Evolutionary conservation across 306 rosid genomes (phyloP).

Genomic region (Fragaria vesca): DNA sequence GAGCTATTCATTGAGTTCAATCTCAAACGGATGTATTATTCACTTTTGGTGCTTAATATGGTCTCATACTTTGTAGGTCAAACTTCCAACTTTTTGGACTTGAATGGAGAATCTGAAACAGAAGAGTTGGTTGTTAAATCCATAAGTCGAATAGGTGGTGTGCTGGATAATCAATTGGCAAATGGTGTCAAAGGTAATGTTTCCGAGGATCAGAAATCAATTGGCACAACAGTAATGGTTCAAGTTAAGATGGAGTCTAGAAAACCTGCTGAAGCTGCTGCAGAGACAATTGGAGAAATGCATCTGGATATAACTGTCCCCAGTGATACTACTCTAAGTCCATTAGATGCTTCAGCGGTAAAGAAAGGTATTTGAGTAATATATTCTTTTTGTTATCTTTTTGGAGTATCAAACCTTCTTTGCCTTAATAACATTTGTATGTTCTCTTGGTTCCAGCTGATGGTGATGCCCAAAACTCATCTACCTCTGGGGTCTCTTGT

Average conservation of each 20-base stretch:
- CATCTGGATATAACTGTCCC: not conserved
- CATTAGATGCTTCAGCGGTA: not conserved
- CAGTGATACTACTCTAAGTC: not conserved
- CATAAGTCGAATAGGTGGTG: not conserved
- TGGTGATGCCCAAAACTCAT: not conserved
- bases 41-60: not conserved
- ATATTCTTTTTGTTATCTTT: too few relatives aligned
- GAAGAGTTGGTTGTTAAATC: constrained; percentile 10
- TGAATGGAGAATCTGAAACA: constrained; percentile 1
- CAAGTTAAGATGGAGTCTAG: constrained; percentile 2
- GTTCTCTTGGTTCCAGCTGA: not conserved
- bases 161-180: constrained; percentile 8
- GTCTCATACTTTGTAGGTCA: constrained; percentile 12
- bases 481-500: not conserved
- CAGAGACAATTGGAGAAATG: not conserved
- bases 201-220: constrained; percentile 7
- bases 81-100: constrained; percentile 5
- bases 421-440: not conserved
- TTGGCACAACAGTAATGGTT: not conserved
- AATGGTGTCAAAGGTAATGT: constrained; percentile 1
- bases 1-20: not conserved
- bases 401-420: too few relatives aligned
- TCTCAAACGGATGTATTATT: not conserved
- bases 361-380: constrained; percentile 2
- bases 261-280: not conserved